Percentiles rank a stretch among this genome's conserved stretches.
These are phyloP conservation scores for Parastagonospora avenae DNA, from an alignment of 2,329 filamentous ascomycete genomes.

Conservation along the genomic window DNA sequence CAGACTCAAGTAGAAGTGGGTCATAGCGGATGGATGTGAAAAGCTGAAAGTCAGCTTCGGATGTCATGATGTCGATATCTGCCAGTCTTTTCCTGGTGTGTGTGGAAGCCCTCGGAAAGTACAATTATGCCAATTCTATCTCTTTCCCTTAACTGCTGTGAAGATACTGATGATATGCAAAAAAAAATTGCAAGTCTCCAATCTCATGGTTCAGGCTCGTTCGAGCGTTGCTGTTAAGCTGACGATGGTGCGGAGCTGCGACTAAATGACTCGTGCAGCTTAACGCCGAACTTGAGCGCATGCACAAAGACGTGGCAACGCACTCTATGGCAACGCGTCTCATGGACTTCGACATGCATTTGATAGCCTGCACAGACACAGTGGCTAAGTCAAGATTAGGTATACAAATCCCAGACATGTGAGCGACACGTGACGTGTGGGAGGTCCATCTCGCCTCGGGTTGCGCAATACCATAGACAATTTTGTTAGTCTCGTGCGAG, in stretches of 20 bases:
- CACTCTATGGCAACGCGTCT: not conserved
- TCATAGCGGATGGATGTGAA: constrained; percentile 49
- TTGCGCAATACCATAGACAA: too few relatives aligned
- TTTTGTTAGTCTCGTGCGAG: not conserved
- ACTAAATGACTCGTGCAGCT: not conserved
- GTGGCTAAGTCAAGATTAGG: too few relatives aligned
- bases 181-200: too few relatives aligned
- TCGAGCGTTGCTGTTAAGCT: too few relatives aligned
- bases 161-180: not conserved
- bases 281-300: not conserved
- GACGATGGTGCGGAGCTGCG: too few relatives aligned
- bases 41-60: constrained; percentile 38
- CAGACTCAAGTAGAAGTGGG: constrained; percentile 39
- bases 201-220: too few relatives aligned
- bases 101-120: too few relatives aligned
- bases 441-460: not conserved
- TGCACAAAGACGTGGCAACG: constrained; percentile 4
- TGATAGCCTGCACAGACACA: not conserved
- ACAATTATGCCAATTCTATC: too few relatives aligned
- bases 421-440: constrained; percentile 1
- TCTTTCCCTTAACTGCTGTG: not conserved
- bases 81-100: not conserved
- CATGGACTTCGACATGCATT: too few relatives aligned
- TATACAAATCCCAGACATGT: not conserved
- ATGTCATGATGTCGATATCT: constrained; percentile 20